Evolutionary conservation across 2,329 filamentous ascomycete species (phyloP).

Genomic region (Bretziella fagacearum): DNA sequence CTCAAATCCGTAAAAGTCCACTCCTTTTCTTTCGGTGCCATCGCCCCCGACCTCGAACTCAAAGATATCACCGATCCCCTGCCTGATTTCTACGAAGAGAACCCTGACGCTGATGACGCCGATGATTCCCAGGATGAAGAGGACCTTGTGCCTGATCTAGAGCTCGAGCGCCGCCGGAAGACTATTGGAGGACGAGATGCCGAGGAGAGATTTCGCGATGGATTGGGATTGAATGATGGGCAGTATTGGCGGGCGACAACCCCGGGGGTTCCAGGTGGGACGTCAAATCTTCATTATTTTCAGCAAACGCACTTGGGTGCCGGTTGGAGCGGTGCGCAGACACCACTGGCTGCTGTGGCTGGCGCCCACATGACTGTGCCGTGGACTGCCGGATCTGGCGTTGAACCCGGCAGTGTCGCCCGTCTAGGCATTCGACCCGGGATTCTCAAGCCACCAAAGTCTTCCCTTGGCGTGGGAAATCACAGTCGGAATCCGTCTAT

Average conservation of each 20-base stretch:
- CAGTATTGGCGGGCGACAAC: constrained; percentile 21
- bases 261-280: constrained; percentile 50
- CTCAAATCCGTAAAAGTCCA: constrained; percentile 93
- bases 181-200: constrained; percentile 16
- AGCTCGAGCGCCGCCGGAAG: constrained; percentile 14
- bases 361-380: constrained; percentile 34
- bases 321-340: constrained; percentile 58
- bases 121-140: constrained; percentile 25
- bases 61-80: constrained; percentile 95
- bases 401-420: constrained; percentile 3
- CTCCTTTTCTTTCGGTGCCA: constrained; percentile 77
- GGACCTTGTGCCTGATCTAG: constrained; percentile 17
- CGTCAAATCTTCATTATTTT: constrained; percentile 67
- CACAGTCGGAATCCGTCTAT: constrained; percentile 10
- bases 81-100: constrained; percentile 87
- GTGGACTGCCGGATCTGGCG: constrained; percentile 5
- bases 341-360: constrained; percentile 62
- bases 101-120: constrained; percentile 37
- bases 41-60: constrained; percentile 71
- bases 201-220: constrained; percentile 15
- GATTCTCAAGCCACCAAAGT: constrained; percentile 5
- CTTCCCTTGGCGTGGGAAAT: neutral
- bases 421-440: neutral
- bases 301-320: constrained; percentile 52
- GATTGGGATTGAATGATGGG: constrained; percentile 9